Evolutionary conservation across 306 rosid genomes (phyloP), one percentile per base, ranked within the genome.

Genomic region (Castanea crenata): DNA sequence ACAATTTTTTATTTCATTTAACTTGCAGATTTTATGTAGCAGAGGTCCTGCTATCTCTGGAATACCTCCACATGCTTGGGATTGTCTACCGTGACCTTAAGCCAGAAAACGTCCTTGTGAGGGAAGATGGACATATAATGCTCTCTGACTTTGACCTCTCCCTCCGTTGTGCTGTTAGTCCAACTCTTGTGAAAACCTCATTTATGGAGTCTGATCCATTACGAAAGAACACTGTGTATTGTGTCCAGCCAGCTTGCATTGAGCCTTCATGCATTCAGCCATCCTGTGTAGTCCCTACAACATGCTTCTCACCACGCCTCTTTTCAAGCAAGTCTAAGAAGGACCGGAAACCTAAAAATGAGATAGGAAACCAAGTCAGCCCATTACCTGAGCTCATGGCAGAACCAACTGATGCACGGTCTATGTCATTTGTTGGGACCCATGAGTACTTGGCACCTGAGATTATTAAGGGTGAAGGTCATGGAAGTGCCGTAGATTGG

Each of bases 401-500:
- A 0, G 99, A 94, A 87, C 99, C 99, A 51, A 92, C 97, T 0
- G 97, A 94, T 64, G 99, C 99, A n/a, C 90, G 99, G 44, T 94
- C 99, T 9, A 94, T 92, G 99, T 94, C 99, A 14, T 94, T 94
- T 77, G 99, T 94, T 9, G 99, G 99, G 57, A 94, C 99, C 6
- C 99, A 94, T 9, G 99, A 94, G 76, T 94, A 94, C 89, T 70
- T 94, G 84, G 98, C 98, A 59, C 98, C 98, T 19, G 98, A 94
- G 89, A 94, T 94, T 79, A 88, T 94, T 27, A 94, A 94, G 84
- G 98, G 98, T 44, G 98, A 94, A 84, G 98, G 98, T 61, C 98
- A 94, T 74, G 98, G 98, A 70, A 94, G 98, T 74, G 94, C 98
- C 5, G 98, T 94, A 61, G 98, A 94, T 84, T 94, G 98, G 98